A percentile compares a stretch with the other conserved stretches of the same genome.
Evolutionary conservation across 75 land plant genomes (phyloP).

Genomic region (Picea sitchensis): DNA sequence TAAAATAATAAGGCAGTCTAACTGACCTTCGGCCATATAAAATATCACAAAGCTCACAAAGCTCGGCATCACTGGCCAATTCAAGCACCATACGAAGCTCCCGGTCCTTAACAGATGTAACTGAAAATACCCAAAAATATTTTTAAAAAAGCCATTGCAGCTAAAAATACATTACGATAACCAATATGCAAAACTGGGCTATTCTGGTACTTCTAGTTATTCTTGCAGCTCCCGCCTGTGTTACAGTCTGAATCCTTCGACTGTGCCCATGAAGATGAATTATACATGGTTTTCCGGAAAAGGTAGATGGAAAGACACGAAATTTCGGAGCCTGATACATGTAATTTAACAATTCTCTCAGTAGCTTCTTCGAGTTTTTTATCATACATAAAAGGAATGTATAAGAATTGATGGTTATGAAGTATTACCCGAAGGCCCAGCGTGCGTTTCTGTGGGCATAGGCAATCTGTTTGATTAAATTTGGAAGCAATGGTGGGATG

Average conservation of each 20-base stretch:
- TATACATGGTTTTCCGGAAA: background rate
- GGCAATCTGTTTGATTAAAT: no score
- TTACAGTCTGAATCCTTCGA: background rate
- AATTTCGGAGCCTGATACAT: no score
- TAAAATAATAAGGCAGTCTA: background rate
- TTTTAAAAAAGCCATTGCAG: no score
- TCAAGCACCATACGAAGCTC: conserved; percentile 80
- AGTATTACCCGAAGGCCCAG: no score
- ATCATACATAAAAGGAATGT: no score
- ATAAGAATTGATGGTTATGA: no score
- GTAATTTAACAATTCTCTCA: no score
- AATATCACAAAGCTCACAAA: conserved; percentile 64
- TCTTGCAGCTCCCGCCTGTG: background rate
- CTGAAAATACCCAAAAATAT: background rate
- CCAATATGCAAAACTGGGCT: background rate
- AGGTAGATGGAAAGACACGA: background rate
- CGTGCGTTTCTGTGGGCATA: no score
- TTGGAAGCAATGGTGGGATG: no score
- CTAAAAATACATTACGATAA: background rate
- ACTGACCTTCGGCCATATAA: conserved; percentile 81
- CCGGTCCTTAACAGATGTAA: conserved; percentile 57
- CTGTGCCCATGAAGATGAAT: background rate
- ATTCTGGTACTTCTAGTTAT: background rate
- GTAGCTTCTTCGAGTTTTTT: no score
- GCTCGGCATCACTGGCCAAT: conserved; percentile 80